A percentile compares a stretch with the other conserved stretches of the same genome.
These are phyloP conservation scores for Dionaea muscipula DNA, from an alignment of 179 eudicot species.

Conservation along the genomic window DNA sequence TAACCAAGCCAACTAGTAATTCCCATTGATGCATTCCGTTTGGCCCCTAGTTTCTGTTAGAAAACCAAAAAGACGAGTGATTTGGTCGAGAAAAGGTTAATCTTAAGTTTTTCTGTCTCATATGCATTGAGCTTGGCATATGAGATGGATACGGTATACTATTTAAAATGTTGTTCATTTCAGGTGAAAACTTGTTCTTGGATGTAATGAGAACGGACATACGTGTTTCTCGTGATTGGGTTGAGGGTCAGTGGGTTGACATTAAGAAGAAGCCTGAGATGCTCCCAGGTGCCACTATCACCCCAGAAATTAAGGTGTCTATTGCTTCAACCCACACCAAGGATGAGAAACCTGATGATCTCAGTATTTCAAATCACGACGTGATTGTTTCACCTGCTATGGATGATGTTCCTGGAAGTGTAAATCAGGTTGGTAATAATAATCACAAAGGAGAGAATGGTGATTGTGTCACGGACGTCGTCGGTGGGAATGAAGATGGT, in stretches of 20 bases:
- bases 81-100: no score
- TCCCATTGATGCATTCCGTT: not conserved
- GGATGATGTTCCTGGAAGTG: slow-evolving; percentile 17
- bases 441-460: slow-evolving; percentile 9
- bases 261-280: slow-evolving; percentile 41
- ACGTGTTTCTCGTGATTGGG: slow-evolving; percentile 87
- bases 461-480: not conserved
- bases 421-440: slow-evolving; percentile 7
- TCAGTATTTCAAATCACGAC: slow-evolving; percentile 12
- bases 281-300: slow-evolving; percentile 23
- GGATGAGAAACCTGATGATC: slow-evolving; percentile 28
- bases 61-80: no score
- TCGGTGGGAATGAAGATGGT: slow-evolving; percentile 5
- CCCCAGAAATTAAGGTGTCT: slow-evolving; percentile 23
- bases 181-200: slow-evolving; percentile 65
- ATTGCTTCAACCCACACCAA: slow-evolving; percentile 18
- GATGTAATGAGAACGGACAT: slow-evolving; percentile 36
- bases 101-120: no score
- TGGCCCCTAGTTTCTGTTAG: no score
- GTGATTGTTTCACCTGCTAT: slow-evolving; percentile 15
- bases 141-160: no score
- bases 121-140: no score
- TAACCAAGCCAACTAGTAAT: no score
- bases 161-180: no score
- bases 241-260: slow-evolving; percentile 64